Percentiles rank a stretch among this genome's conserved stretches.
These are phyloP conservation scores for Pelargonium citronellum DNA, from an alignment of 441 rosid genomes.

Conservation along the genomic window DNA sequence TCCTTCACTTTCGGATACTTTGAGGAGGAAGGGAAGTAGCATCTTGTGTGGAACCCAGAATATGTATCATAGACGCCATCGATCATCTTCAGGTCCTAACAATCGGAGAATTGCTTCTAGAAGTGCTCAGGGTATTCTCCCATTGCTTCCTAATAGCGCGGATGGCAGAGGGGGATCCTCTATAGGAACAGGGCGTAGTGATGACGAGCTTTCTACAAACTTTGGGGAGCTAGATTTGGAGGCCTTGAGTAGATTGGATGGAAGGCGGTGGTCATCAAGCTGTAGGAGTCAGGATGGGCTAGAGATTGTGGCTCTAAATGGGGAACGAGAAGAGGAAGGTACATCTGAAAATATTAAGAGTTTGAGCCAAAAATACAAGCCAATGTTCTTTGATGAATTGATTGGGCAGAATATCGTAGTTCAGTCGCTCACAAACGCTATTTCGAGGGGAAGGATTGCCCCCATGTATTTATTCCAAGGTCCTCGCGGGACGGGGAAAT, in stretches of 20 bases:
- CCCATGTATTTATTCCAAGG: conserved; percentile 96
- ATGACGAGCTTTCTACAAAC: conserved; percentile 87
- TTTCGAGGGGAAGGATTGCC: conserved; percentile 73
- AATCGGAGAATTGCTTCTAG: conserved; percentile 49
- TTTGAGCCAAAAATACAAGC: conserved; percentile 86
- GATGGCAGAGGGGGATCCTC: conserved; percentile 78
- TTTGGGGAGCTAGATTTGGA: conserved; percentile 91
- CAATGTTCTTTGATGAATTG: conserved; percentile 74
- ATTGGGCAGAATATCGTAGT: conserved; percentile 89
- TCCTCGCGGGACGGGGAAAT: conserved; percentile 93
- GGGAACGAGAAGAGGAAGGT: conserved; percentile 66
- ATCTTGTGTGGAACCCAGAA: conserved; percentile 72
- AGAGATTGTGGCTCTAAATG: conserved; percentile 53
- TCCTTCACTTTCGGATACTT: conserved; percentile 84
- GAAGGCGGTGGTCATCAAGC: conserved; percentile 90
- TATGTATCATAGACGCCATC: conserved; percentile 46
- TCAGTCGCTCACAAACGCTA: conserved; percentile 73
- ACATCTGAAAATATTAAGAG: conserved; percentile 56
- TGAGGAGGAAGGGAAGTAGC: conserved; percentile 85
- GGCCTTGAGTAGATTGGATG: conserved; percentile 94
- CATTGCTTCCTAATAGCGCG: conserved; percentile 59
- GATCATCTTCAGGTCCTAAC: conserved; percentile 42
- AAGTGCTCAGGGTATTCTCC: conserved; percentile 74
- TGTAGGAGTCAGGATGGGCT: conserved; percentile 79
- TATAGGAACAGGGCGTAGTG: conserved; percentile 64